phyloP scores from a whole-genome alignment of 2,329 filamentous ascomycete species.

The Colletotrichum tanaceti region DNA sequence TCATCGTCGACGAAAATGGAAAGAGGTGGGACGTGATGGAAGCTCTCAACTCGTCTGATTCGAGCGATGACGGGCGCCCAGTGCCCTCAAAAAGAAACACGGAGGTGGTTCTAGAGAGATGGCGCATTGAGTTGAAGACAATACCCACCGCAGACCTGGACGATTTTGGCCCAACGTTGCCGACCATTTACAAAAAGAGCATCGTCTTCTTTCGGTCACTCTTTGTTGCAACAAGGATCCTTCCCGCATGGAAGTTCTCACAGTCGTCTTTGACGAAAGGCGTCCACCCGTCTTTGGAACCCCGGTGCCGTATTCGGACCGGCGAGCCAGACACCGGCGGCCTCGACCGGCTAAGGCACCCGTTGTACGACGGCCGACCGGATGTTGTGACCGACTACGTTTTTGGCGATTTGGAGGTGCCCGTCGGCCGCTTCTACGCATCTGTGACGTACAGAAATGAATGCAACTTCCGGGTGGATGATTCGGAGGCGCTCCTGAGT shows the following conservation, averaged over 20 bases:
- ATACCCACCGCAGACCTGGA: slow-evolving; percentile 59
- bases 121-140: slow-evolving; percentile 85
- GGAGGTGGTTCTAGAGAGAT: slow-evolving; percentile 89
- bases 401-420: slow-evolving; percentile 87
- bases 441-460: slow-evolving; percentile 87
- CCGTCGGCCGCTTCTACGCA: slow-evolving; percentile 84
- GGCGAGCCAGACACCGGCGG: slow-evolving; percentile 66
- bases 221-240: slow-evolving; percentile 82
- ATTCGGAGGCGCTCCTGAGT: slow-evolving; percentile 89
- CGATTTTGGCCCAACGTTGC: slow-evolving; percentile 74
- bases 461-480: slow-evolving; percentile 90
- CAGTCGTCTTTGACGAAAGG: slow-evolving; percentile 79
- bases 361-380: slow-evolving; percentile 72
- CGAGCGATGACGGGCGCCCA: slow-evolving; percentile 56
- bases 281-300: slow-evolving; percentile 73
- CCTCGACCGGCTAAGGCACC: slow-evolving; percentile 76
- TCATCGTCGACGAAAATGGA: slow-evolving; percentile 87
- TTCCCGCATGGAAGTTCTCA: slow-evolving; percentile 87
- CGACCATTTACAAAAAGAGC: slow-evolving; percentile 95
- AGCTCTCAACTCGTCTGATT: slow-evolving; percentile 75
- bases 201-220: slow-evolving; percentile 94
- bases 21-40: slow-evolving; percentile 94
- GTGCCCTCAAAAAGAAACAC: slow-evolving; percentile 62
- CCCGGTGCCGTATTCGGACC: slow-evolving; percentile 83
- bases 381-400: slow-evolving; percentile 79